Conservation (phyloP, 306 rosid species). For the Crataegus laevigata region DNA sequence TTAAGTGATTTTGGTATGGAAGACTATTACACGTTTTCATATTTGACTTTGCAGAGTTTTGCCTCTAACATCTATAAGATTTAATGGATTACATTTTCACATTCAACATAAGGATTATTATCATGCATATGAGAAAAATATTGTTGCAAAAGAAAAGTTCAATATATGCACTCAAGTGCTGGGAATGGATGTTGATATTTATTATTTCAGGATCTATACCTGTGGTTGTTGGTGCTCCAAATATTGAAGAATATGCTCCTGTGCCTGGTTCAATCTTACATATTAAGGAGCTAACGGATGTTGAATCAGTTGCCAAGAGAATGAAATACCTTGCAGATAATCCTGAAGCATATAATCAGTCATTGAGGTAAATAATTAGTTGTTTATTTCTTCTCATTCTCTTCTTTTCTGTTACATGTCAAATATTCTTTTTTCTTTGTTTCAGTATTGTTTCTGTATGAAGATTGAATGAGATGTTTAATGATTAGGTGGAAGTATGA, state of each 20-base stretch:
- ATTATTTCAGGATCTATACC: constrained; percentile 63
- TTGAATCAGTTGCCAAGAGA: constrained; percentile 53
- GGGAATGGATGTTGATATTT: constrained; percentile 17
- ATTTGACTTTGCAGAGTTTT: not conserved
- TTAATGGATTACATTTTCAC: not conserved
- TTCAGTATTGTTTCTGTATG: not conserved
- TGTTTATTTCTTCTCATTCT: not conserved
- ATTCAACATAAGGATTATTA: not conserved
- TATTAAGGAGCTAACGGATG: constrained; percentile 64
- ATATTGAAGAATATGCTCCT: constrained; percentile 86
- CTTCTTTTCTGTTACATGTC: not conserved
- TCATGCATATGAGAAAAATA: not conserved
- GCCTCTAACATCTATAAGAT: not conserved
- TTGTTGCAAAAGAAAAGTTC: not conserved
- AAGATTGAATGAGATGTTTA: constrained; percentile 17
- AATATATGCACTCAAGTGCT: not conserved
- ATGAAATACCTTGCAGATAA: constrained; percentile 71
- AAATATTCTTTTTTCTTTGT: not conserved
- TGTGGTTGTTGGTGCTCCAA: constrained; percentile 92
- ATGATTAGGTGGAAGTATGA: constrained; percentile 86
- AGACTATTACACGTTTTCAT: not conserved
- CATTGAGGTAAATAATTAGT: constrained; percentile 48
- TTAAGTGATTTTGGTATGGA: not conserved
- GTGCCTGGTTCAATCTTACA: constrained; percentile 61
- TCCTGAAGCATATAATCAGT: constrained; percentile 72